Evolutionary conservation across 495 filamentous ascomycete genomes (phyloP).

Genomic region (Geoglossum glabrum): DNA sequence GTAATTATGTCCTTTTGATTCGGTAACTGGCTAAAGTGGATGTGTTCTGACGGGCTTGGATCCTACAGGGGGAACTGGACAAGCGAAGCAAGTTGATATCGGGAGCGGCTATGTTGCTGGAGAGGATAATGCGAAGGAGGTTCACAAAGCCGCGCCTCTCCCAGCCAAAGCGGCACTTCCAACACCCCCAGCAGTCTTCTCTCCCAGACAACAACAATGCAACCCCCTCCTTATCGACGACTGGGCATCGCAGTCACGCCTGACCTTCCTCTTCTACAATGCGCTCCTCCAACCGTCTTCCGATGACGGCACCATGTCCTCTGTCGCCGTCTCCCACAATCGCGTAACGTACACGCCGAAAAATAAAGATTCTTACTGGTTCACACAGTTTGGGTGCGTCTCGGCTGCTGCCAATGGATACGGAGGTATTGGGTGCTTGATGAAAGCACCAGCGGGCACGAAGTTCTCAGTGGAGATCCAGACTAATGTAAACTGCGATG

Average conservation of each 20-base stretch:
- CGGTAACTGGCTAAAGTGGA: too few relatives aligned
- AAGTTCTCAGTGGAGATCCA: constrained; percentile 34
- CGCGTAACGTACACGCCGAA: constrained; percentile 32
- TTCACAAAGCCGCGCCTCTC: too few relatives aligned
- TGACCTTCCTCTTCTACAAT: constrained; percentile 46
- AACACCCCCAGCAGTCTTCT: too few relatives aligned
- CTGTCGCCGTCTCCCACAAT: constrained; percentile 32
- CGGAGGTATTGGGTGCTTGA: constrained; percentile 37
- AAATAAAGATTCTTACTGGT: constrained; percentile 33
- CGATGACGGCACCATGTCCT: constrained; percentile 39
- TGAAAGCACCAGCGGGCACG: constrained; percentile 33
- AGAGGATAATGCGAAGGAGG: too few relatives aligned
- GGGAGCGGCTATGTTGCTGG: too few relatives aligned
- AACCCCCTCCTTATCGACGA: constrained; percentile 35
- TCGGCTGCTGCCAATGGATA: constrained; percentile 25
- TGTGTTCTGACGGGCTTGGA: too few relatives aligned
- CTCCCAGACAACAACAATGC: constrained; percentile 15
- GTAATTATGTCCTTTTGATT: too few relatives aligned
- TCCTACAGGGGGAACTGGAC: too few relatives aligned
- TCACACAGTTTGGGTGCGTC: constrained; percentile 35
- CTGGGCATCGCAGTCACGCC: constrained; percentile 40
- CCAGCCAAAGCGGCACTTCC: too few relatives aligned
- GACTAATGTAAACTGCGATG: constrained; percentile 23
- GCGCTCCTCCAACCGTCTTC: constrained; percentile 33
- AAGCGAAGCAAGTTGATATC: too few relatives aligned